Evolutionary conservation across 2,329 filamentous ascomycete species (phyloP).

Genomic region (Penicillium vulpinum): DNA sequence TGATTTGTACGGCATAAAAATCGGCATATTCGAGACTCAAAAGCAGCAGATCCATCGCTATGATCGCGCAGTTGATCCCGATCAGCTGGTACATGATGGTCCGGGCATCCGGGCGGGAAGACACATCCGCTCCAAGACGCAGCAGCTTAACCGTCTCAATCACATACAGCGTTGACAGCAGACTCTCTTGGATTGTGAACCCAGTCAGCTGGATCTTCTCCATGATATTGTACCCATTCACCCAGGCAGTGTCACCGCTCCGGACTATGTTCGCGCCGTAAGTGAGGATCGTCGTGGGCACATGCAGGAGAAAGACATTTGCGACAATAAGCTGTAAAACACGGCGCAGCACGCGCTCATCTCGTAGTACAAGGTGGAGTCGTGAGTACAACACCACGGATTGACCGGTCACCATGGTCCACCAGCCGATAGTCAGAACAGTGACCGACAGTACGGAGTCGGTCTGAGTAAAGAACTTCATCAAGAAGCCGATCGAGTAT

Average conservation of each 20-base stretch:
- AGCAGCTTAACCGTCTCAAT: slow-evolving; percentile 54
- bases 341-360: slow-evolving; percentile 49
- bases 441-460: slow-evolving; percentile 39
- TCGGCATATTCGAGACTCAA: slow-evolving; percentile 45
- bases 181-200: slow-evolving; percentile 49
- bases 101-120: slow-evolving; percentile 26
- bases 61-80: slow-evolving; percentile 48
- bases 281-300: slow-evolving; percentile 56
- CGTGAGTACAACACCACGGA: slow-evolving; percentile 63
- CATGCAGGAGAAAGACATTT: slow-evolving; percentile 55
- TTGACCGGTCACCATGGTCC: slow-evolving; percentile 62
- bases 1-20: slow-evolving; percentile 44
- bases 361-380: slow-evolving; percentile 59
- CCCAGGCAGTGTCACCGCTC: slow-evolving; percentile 27
- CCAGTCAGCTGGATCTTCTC: slow-evolving; percentile 49
- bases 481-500: slow-evolving; percentile 44
- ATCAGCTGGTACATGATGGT: slow-evolving; percentile 48
- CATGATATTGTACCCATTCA: slow-evolving; percentile 46
- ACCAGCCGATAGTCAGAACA: slow-evolving; percentile 57
- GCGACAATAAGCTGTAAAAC: slow-evolving; percentile 60
- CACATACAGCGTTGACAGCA: slow-evolving; percentile 54
- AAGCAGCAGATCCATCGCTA: slow-evolving; percentile 48
- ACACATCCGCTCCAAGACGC: slow-evolving; percentile 30
- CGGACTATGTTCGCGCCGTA: slow-evolving; percentile 44
- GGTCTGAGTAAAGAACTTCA: slow-evolving; percentile 41